Evolutionary conservation across 1,284 basidiomycete genomes (phyloP).

Genomic region (Leccinum griseonigrum): DNA sequence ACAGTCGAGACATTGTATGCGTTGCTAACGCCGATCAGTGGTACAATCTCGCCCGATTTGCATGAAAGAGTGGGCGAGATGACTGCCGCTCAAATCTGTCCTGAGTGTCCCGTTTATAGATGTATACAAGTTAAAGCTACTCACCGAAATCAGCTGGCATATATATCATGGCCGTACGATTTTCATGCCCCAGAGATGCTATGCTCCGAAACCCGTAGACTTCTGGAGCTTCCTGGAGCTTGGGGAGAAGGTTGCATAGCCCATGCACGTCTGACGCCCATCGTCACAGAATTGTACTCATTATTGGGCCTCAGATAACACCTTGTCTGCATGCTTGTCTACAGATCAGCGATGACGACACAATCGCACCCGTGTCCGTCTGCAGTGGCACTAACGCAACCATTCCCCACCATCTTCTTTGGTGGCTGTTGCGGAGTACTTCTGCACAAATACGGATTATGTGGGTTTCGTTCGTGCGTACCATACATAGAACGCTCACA

Average conservation of each 20-base stretch:
- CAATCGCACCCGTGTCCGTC: constrained; percentile 80
- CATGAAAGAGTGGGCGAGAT: constrained; percentile 64
- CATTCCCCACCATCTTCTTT: constrained; percentile 68
- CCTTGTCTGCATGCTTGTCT: constrained; percentile 80
- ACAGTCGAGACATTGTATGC: constrained; percentile 77
- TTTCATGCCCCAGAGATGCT: constrained; percentile 63
- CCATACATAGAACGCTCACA: constrained; percentile 42
- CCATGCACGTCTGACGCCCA: constrained; percentile 74
- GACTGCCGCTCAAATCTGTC: constrained; percentile 59
- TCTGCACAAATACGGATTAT: constrained; percentile 41
- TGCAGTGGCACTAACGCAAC: constrained; percentile 66
- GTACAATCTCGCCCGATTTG: constrained; percentile 77
- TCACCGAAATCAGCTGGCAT: constrained; percentile 69
- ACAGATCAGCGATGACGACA: constrained; percentile 82
- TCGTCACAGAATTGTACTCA: constrained; percentile 55
- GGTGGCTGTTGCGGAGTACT: constrained; percentile 45
- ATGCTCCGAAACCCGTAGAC: constrained; percentile 24
- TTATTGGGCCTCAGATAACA: constrained; percentile 64
- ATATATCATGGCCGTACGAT: constrained; percentile 46
- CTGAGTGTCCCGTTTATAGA: constrained; percentile 8
- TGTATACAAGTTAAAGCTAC: constrained; percentile 20
- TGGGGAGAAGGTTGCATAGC: constrained; percentile 77
- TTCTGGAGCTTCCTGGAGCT: constrained; percentile 71
- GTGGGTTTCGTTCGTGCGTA: background rate
- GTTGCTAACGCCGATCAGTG: constrained; percentile 78